Evolutionary conservation across 306 rosid genomes (phyloP), one percentile per base, ranked within the genome.

Genomic region (Amphicarpaea edgeworthii): DNA sequence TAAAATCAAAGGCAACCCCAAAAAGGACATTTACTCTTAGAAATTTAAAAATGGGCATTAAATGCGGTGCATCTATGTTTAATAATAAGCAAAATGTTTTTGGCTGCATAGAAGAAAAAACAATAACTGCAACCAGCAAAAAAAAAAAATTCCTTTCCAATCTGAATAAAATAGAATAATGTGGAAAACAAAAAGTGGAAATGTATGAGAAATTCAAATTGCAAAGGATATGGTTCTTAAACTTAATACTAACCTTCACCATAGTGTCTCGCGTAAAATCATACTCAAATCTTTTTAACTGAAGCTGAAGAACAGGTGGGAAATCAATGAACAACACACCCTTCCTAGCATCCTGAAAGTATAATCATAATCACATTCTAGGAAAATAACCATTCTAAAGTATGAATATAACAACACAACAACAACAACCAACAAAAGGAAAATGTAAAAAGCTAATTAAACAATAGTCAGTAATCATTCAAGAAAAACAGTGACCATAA

Each of bases 271-370:
- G 87, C 86, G 86, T 85, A 71, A 87, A 90, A 86, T 91, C 98
- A 67, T 91, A 94, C 68, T 94, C 97, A 82, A 94, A 94, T 21
- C 98, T 86, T 85, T 91, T 94, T 74, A 94, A 74, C 87, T 94
- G 98, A 82, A 94, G 98, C 65, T 94, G 97, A 77, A 94, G 98
- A 69, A 94, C 96, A 23, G 97, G 98, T 49, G 98, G 98, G 82
- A 94, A 91, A 90, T 94, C 98, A 81, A 88, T 90, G 84, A 94
- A 94, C 81, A 94, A 76, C 32, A 90, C 97, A 17, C 97, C 96
- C 81, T 91, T 94, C 90, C 75, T 90, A 85, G 98, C 97, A 82
- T 90, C 97, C 96, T 92, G 93, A 78, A 87, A 85, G 30, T 12
- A 8, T 59, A 64, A 61, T 68, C 42, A 58, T 67, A 68, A 7